phyloP scores from a whole-genome alignment of 192 early-diverging fungal species.

The Linnemannia exigua region DNA sequence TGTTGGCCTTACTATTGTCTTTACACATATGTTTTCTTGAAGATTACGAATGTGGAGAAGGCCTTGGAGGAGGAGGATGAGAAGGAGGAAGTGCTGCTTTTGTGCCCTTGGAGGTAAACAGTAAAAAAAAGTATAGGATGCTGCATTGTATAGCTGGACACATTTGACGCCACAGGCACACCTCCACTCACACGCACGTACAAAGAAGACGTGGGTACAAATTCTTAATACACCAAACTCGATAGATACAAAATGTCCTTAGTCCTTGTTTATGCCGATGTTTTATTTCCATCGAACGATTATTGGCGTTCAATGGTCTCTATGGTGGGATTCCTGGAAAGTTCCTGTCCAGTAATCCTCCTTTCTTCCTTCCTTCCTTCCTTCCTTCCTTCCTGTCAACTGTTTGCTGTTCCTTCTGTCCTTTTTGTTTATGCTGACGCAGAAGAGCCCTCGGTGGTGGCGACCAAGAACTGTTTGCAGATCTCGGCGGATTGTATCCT shows the following conservation, averaged over 20 bases:
- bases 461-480: slow-evolving; percentile 53
- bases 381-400: not conserved
- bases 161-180: not conserved
- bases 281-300: no score
- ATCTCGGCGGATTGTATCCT: slow-evolving; percentile 57
- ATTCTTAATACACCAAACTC: no score
- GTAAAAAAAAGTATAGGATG: not conserved
- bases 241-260: no score
- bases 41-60: not conserved
- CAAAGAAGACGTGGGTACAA: not conserved
- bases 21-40: slow-evolving; percentile 50
- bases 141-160: not conserved
- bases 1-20: slow-evolving; percentile 56
- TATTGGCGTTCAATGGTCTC: no score
- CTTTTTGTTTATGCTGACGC: slow-evolving; percentile 22
- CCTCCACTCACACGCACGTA: not conserved
- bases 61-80: not conserved
- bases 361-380: not conserved
- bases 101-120: no score
- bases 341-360: no score
- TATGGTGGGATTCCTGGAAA: no score
- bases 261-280: no score
- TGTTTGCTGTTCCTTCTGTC: not conserved
- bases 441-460: slow-evolving; percentile 39
- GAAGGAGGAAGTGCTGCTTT: not conserved